These are phyloP conservation scores for Arthrobotrys sphaeroides DNA, from an alignment of 2,329 filamentous ascomycete species.

Conservation along the genomic window DNA sequence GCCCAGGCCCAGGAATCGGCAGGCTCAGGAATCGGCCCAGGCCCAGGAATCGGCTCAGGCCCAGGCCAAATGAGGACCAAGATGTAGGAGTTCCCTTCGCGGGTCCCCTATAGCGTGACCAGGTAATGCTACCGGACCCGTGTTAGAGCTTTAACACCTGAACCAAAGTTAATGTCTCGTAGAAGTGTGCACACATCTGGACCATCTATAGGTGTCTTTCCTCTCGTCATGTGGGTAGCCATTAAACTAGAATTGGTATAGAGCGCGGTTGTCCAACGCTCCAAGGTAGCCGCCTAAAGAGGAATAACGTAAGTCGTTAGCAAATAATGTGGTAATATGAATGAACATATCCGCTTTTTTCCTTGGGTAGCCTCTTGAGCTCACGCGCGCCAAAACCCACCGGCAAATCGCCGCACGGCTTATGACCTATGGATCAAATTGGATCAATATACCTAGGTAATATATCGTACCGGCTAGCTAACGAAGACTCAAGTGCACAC, in stretches of 20 bases:
- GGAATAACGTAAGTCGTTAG: slow-evolving; percentile 50
- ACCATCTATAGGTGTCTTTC: not conserved
- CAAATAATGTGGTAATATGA: slow-evolving; percentile 49
- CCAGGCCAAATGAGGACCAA: not conserved
- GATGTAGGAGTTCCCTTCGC: not conserved
- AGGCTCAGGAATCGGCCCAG: too few species aligned
- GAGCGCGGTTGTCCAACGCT: slow-evolving; percentile 1
- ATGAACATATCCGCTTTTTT: slow-evolving; percentile 26
- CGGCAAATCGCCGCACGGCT: slow-evolving; percentile 9
- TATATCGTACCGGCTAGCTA: too few species aligned
- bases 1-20: too few species aligned
- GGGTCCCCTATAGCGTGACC: not conserved
- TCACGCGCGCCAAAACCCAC: slow-evolving; percentile 21
- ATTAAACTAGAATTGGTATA: slow-evolving; percentile 25
- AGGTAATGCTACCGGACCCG: not conserved
- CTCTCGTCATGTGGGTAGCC: slow-evolving; percentile 17
- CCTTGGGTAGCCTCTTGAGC: slow-evolving; percentile 40
- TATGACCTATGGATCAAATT: not conserved
- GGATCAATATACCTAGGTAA: not conserved
- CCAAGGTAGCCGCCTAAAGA: not conserved
- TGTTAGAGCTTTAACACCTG: not conserved
- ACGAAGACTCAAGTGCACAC: too few species aligned
- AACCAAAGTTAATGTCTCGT: not conserved
- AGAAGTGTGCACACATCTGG: not conserved
- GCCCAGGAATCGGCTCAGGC: too few species aligned